These are phyloP conservation scores for Jatropha multifida DNA, from an alignment of 441 rosid species.

Conservation along the genomic window DNA sequence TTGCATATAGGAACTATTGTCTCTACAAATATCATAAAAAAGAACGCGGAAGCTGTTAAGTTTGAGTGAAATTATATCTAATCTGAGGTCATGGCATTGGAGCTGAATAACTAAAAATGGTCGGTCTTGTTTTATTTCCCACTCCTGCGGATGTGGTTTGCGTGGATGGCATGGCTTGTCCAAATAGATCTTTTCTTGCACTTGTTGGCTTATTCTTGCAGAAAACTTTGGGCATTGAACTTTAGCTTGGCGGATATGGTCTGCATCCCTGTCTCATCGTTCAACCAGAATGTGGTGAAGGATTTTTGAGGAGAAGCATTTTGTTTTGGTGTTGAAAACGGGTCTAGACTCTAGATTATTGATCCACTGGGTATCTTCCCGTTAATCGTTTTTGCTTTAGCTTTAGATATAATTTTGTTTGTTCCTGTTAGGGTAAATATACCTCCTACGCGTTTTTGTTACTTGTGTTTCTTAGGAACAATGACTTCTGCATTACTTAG, in stretches of 20 bases:
- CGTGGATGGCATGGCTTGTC: too few species aligned
- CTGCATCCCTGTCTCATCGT: too few species aligned
- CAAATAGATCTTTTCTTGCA: too few species aligned
- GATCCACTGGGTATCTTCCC: too few species aligned
- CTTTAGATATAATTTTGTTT: neutral
- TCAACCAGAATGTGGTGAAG: too few species aligned
- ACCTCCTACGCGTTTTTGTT: neutral
- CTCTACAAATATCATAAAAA: neutral
- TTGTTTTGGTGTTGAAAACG: too few species aligned
- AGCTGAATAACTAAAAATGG: neutral
- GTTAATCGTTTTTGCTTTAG: neutral
- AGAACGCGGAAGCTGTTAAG: neutral
- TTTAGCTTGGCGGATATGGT: too few species aligned
- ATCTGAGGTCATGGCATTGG: slow-evolving; percentile 1
- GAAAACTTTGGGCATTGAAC: too few species aligned
- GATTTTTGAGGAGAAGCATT: too few species aligned
- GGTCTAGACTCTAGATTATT: too few species aligned
- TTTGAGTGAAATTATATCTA: neutral
- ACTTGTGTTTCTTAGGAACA: neutral
- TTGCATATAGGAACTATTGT: neutral
- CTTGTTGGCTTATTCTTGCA: too few species aligned
- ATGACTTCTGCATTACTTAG: neutral
- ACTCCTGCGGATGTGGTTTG: neutral
- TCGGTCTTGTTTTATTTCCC: neutral
- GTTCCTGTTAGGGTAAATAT: neutral